phyloP scores from a whole-genome alignment of 1,139 yeast genomes.

The Candida sp. region DNA sequence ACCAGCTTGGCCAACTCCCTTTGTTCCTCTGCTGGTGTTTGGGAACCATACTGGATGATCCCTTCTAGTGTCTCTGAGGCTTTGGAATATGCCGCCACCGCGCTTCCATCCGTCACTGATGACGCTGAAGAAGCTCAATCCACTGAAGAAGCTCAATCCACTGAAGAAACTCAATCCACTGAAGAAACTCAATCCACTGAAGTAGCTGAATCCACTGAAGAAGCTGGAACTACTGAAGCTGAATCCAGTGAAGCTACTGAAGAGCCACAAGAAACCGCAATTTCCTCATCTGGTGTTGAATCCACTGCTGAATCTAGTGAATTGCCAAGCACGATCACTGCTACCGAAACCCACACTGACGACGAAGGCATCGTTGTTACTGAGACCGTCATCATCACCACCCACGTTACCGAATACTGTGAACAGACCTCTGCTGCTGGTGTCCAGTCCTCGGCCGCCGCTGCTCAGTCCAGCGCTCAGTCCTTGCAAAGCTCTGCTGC shows the following conservation, averaged over 20 bases:
- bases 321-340: conserved; percentile 3
- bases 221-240: no score
- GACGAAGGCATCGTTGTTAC: conserved; percentile 4
- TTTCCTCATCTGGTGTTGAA: no score
- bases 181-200: no score
- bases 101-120: conserved; percentile 11
- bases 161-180: neutral
- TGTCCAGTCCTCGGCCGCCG: conserved; percentile 9
- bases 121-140: conserved; percentile 7
- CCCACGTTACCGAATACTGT: conserved; percentile 9
- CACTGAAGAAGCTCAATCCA: neutral
- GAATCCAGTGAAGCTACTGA: conserved; percentile 22
- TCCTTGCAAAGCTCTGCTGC: conserved; percentile 10
- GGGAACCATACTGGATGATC: conserved; percentile 43
- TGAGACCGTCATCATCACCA: conserved; percentile 7
- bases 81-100: conserved; percentile 33
- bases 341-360: conserved; percentile 6
- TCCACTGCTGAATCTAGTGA: neutral
- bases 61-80: conserved; percentile 35
- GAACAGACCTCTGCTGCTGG: conserved; percentile 8
- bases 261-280: neutral
- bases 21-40: conserved; percentile 48
- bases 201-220: conserved; percentile 12
- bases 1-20: conserved; percentile 44
- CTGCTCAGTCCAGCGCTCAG: conserved; percentile 8